Evolutionary conservation across 2,329 filamentous ascomycete species (phyloP).

Genomic region (Pseudocercospora fuligena): DNA sequence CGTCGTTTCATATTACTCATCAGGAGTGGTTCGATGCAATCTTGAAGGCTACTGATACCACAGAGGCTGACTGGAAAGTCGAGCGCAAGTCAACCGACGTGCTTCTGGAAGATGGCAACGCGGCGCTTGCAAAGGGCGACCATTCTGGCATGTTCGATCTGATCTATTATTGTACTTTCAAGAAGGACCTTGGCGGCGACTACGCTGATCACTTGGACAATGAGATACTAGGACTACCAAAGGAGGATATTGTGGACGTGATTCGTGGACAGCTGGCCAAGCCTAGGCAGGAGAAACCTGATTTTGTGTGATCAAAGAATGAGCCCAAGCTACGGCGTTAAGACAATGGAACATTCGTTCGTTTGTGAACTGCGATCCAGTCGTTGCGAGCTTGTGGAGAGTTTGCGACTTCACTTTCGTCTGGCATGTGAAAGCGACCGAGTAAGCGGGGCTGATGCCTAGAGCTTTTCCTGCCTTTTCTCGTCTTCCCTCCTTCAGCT

Average conservation of each 20-base stretch:
- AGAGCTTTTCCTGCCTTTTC: too few species aligned
- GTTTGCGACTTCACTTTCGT: too few species aligned
- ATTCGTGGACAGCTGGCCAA: slow-evolving; percentile 33
- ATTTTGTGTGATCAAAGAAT: not conserved
- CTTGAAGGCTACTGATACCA: slow-evolving; percentile 40
- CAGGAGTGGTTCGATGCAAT: slow-evolving; percentile 44
- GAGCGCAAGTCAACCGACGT: slow-evolving; percentile 36
- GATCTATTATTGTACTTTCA: slow-evolving; percentile 23
- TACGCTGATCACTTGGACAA: slow-evolving; percentile 35
- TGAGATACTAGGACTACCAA: slow-evolving; percentile 42
- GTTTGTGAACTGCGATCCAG: too few species aligned
- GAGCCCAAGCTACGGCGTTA: too few species aligned
- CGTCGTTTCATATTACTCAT: slow-evolving; percentile 43
- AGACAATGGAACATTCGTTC: too few species aligned
- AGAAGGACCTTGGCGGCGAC: slow-evolving; percentile 23
- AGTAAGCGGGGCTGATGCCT: too few species aligned
- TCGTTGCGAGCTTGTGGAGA: too few species aligned
- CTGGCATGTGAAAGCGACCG: too few species aligned
- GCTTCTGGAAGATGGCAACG: slow-evolving; percentile 37
- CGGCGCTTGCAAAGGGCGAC: slow-evolving; percentile 36
- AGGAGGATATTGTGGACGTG: slow-evolving; percentile 44
- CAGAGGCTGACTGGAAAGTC: slow-evolving; percentile 42
- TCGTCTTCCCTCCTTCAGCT: too few species aligned
- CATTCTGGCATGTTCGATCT: slow-evolving; percentile 19
- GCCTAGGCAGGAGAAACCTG: not conserved